Conservation (phyloP, 192 early-diverging fungal genomes). For the Piromyces finnis region DNA sequence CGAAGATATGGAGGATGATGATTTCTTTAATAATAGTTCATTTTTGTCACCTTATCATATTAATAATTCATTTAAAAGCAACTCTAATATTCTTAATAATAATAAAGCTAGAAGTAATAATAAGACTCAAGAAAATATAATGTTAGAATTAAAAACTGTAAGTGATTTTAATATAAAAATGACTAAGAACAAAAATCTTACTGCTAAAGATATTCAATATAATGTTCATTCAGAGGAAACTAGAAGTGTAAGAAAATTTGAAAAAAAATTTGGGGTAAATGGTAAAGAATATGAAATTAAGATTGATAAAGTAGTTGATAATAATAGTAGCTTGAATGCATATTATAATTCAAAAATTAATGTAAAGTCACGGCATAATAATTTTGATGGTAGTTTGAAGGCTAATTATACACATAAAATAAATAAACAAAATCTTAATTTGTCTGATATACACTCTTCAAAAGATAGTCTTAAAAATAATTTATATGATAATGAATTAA, state of each 20-base stretch:
- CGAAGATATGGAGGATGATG: no score
- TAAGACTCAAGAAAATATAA: background rate
- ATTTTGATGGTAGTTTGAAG: background rate
- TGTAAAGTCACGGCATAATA: no score
- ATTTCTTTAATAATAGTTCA: background rate
- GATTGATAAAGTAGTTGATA: background rate
- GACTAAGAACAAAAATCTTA: background rate
- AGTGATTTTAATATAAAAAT: background rate
- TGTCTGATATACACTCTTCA: background rate
- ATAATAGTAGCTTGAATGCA: background rate
- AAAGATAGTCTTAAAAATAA: background rate
- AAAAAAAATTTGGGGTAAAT: background rate
- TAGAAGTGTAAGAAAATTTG: background rate
- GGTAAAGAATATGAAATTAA: background rate
- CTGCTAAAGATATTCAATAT: background rate
- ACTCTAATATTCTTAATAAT: background rate
- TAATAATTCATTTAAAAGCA: background rate
- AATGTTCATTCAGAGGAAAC: background rate
- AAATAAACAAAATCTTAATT: background rate
- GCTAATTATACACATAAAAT: background rate
- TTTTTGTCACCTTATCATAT: background rate
- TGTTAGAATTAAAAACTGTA: background rate
- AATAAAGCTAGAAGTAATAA: background rate
- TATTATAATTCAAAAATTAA: background rate
- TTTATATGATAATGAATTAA: background rate